Percentiles rank a stretch among this genome's conserved stretches.
phyloP scores from a whole-genome alignment of 176 grass and related monocot genomes.

The Otatea glauca region DNA sequence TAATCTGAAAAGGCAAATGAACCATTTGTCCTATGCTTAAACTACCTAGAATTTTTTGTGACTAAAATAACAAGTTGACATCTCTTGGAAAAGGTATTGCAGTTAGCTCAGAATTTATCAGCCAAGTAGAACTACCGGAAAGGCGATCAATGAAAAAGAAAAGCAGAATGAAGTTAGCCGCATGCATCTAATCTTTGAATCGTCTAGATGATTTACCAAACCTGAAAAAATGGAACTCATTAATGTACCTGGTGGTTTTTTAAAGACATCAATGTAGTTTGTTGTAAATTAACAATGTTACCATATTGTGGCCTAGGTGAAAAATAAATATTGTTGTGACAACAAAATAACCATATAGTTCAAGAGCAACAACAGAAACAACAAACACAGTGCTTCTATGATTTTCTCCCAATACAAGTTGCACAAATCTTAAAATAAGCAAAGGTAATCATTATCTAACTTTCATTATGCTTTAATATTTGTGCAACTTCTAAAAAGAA shows the following conservation, averaged over 20 bases:
- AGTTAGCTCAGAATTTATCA: slow-evolving; percentile 44
- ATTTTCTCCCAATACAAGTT: no score
- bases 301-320: not conserved
- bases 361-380: not conserved
- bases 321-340: not conserved
- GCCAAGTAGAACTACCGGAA: slow-evolving; percentile 51
- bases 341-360: slow-evolving; percentile 1
- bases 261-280: slow-evolving; percentile 10
- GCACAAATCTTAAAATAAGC: no score
- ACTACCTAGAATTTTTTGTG: slow-evolving; percentile 47
- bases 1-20: slow-evolving; percentile 35
- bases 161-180: slow-evolving; percentile 43
- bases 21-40: slow-evolving; percentile 44
- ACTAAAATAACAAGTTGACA: slow-evolving; percentile 44
- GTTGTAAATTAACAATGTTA: not conserved
- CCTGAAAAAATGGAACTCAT: not conserved
- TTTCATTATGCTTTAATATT: no score
- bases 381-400: no score
- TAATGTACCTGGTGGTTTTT: slow-evolving; percentile 5
- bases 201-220: slow-evolving; percentile 39
- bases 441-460: no score
- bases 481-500: no score
- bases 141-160: slow-evolving; percentile 45
- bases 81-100: slow-evolving; percentile 37
- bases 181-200: slow-evolving; percentile 47